phyloP scores from a whole-genome alignment of 1,284 basidiomycete species.

The Stereum hirsutum region DNA sequence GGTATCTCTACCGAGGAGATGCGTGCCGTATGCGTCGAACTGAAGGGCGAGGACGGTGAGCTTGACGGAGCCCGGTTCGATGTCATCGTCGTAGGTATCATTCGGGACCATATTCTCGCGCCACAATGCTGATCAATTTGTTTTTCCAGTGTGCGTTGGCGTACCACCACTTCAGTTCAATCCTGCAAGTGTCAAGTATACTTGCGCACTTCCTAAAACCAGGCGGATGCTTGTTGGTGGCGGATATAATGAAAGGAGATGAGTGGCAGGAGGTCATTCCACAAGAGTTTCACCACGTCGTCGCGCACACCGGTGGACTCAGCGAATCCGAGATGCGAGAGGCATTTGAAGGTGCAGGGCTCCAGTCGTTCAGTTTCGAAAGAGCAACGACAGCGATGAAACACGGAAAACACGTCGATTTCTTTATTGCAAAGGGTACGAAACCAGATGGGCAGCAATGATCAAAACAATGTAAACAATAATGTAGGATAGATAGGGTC shows the following conservation, averaged over 20 bases:
- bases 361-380: slow-evolving; percentile 31
- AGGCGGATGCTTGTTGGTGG: not conserved
- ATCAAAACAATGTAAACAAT: too few species aligned
- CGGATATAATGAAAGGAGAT: not conserved
- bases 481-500: too few species aligned
- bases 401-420: slow-evolving; percentile 18
- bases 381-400: slow-evolving; percentile 22
- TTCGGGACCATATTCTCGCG: slow-evolving; percentile 2
- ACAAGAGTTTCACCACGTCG: slow-evolving; percentile 27
- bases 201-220: not conserved
- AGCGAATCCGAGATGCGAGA: slow-evolving; percentile 32
- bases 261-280: slow-evolving; percentile 17
- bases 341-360: slow-evolving; percentile 38
- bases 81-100: slow-evolving; percentile 42
- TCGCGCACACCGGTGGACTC: slow-evolving; percentile 46
- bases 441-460: too few species aligned
- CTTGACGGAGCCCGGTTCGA: slow-evolving; percentile 44
- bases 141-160: not conserved
- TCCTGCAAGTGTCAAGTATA: not conserved
- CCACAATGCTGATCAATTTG: not conserved
- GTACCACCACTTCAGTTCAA: not conserved
- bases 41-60: slow-evolving; percentile 34
- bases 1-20: slow-evolving; percentile 51
- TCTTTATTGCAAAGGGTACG: slow-evolving; percentile 45
- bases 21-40: slow-evolving; percentile 42